A percentile compares a stretch with the other conserved stretches of the same genome.
phyloP scores from a whole-genome alignment of 163 green algal genomes.

The Coccomyxa subellipsoidea region DNA sequence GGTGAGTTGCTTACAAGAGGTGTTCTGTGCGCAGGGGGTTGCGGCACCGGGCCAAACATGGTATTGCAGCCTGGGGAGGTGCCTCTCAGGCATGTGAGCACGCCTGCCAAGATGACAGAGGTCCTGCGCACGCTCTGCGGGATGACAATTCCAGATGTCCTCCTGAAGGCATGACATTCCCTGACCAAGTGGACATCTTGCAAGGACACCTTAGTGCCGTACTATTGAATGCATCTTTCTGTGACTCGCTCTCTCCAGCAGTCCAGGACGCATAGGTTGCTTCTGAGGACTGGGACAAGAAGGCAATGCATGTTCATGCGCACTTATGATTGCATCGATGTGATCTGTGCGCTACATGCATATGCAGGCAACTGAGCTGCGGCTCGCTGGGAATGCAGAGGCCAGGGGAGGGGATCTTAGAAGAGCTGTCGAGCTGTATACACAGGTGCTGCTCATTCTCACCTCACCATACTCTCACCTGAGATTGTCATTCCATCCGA shows the following conservation, averaged over 20 bases:
- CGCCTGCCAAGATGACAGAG: constrained; percentile 34
- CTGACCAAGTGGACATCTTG: too few relatives aligned
- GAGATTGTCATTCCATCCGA: too few relatives aligned
- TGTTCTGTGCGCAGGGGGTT: constrained; percentile 22
- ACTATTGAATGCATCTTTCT: too few relatives aligned
- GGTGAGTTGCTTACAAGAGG: neutral
- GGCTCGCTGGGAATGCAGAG: constrained; percentile 48
- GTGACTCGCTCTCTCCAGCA: too few relatives aligned
- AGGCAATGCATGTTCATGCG: neutral
- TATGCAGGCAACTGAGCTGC: constrained; percentile 26
- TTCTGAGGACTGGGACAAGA: neutral
- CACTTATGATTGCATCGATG: neutral
- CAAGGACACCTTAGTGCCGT: too few relatives aligned
- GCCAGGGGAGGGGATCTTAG: constrained; percentile 14
- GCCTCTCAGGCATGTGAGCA: constrained; percentile 38
- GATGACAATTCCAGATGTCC: constrained; percentile 20
- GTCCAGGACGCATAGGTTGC: too few relatives aligned
- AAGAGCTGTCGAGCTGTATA: constrained; percentile 11
- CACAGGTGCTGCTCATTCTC: too few relatives aligned
- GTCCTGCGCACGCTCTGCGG: constrained; percentile 22
- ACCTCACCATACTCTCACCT: too few relatives aligned
- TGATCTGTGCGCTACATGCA: too few relatives aligned
- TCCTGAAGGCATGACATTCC: constrained; percentile 35
- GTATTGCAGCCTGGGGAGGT: constrained; percentile 29
- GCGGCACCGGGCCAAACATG: constrained; percentile 54